Evolutionary conservation across 2,329 filamentous ascomycete genomes (phyloP), one percentile per base, ranked within the genome.

Genomic region (Fusarium sulawesiense): DNA sequence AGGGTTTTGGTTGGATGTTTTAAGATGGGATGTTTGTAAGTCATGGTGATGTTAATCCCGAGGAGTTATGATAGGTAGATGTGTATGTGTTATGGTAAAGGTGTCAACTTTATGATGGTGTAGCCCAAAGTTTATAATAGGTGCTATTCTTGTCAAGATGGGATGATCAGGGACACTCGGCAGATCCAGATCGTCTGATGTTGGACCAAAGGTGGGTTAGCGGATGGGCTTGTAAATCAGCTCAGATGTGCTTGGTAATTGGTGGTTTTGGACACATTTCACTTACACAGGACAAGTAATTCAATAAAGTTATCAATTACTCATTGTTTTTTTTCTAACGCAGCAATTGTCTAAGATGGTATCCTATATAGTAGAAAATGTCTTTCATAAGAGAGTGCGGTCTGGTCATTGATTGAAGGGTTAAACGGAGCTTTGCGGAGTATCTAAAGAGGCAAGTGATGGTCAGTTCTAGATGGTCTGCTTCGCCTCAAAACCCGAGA

Each of bases 251-350:
- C 60, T 66, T 66, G 41, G 51, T 56, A 51, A 51, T 49, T 63
- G 58, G 59, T 51, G 30, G 56, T 62, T 70, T 37, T 70, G 67
- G 66, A 70, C 67, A 70, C 48, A 63, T 70, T 63, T 57, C 66
- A 70, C 51, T 56, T 62, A 47, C n/a, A 51, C 58, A 44, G 14
- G 3, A 8, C n/a, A 21, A 23, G 20, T 1, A 34, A 10, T 5
- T 16, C 30, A 16, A 1, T 16, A 25, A 25, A 8, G 7, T 8
- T 34, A 16, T 34, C 32, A n/a, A 29, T 29, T 20, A 7, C 16
- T 32, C 13, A 21, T 34, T 20, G 25, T 27, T 11, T 6, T 6
- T 6, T 16, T 7, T 16, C 7, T 8, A 16, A 32, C 4, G 14
- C 14, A 32, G 30, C 4, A 34, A 34, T 34, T 34, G 16, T 34